phyloP scores from a whole-genome alignment of 805 yeast species.

The Barnettozyma botsteinii region DNA sequence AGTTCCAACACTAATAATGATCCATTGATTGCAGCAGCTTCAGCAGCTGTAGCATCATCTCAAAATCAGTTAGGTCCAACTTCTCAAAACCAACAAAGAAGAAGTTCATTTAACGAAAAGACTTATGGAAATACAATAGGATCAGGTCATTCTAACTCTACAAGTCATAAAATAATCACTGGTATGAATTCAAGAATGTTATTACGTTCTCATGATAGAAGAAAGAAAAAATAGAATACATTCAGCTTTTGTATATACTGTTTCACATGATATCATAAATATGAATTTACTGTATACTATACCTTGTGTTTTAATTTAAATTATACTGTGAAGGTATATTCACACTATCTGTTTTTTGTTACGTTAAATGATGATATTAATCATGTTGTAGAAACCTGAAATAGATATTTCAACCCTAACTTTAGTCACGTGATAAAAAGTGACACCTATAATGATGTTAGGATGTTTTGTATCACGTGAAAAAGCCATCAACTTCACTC shows the following conservation, averaged over 20 bases:
- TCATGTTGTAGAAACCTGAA: no score
- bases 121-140: constrained; percentile 1
- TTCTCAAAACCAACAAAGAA: constrained; percentile 1
- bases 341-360: no score
- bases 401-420: not conserved
- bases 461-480: constrained; percentile 11
- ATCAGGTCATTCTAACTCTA: not conserved
- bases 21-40: constrained; percentile 23
- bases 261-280: not conserved
- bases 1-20: constrained; percentile 1
- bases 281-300: no score
- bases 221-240: constrained; percentile 17
- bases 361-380: no score
- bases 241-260: not conserved
- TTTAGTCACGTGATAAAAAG: constrained; percentile 2
- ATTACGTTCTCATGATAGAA: constrained; percentile 48
- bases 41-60: constrained; percentile 18
- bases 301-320: no score
- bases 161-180: constrained; percentile 34
- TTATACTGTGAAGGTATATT: no score
- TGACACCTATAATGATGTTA: constrained; percentile 1
- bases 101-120: constrained; percentile 9
- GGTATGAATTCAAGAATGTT: constrained; percentile 56
- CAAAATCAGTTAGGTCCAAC: constrained; percentile 3
- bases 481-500: not conserved